Conservation (phyloP, 2,329 filamentous ascomycete genomes). For the Colletotrichum liriopes region DNA sequence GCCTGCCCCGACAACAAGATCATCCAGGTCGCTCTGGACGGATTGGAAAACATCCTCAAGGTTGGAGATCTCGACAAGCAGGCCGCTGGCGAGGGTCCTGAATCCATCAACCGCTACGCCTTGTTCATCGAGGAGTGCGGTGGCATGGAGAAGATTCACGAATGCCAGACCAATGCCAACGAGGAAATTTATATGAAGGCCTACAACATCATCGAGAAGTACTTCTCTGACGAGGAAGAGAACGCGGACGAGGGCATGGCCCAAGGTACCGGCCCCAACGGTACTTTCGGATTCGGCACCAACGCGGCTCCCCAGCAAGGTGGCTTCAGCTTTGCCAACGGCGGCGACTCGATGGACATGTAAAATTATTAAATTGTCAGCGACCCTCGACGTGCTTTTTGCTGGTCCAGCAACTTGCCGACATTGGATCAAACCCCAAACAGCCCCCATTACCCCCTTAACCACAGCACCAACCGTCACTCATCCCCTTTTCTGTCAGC, state of each 20-base stretch:
- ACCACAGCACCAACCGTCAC: conserved; percentile 33
- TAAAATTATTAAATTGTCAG: conserved; percentile 54
- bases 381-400: conserved; percentile 19
- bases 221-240: conserved; percentile 99
- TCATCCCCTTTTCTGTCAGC: conserved; percentile 36
- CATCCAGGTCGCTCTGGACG: conserved; percentile 97
- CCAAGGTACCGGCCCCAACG: conserved; percentile 77
- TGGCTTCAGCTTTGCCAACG: conserved; percentile 94
- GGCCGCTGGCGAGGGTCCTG: conserved; percentile 79
- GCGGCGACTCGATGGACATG: conserved; percentile 77
- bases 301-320: conserved; percentile 75
- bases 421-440: conserved; percentile 18
- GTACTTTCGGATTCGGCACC: conserved; percentile 85
- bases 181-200: conserved; percentile 99
- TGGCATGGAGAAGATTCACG: conserved; percentile 99
- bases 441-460: conserved; percentile 16
- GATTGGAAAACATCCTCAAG: conserved; percentile 99
- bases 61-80: conserved; percentile 99
- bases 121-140: conserved; percentile 99
- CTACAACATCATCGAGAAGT: conserved; percentile 99
- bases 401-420: conserved; percentile 18
- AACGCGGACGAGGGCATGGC: conserved; percentile 87
- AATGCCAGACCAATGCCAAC: conserved; percentile 99
- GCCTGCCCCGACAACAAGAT: conserved; percentile 99
- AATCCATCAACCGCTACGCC: conserved; percentile 95